Percentiles rank a stretch among this genome's conserved stretches.
These are phyloP conservation scores for Metschnikowia lunata DNA, from an alignment of 805 yeast species.

Conservation along the genomic window DNA sequence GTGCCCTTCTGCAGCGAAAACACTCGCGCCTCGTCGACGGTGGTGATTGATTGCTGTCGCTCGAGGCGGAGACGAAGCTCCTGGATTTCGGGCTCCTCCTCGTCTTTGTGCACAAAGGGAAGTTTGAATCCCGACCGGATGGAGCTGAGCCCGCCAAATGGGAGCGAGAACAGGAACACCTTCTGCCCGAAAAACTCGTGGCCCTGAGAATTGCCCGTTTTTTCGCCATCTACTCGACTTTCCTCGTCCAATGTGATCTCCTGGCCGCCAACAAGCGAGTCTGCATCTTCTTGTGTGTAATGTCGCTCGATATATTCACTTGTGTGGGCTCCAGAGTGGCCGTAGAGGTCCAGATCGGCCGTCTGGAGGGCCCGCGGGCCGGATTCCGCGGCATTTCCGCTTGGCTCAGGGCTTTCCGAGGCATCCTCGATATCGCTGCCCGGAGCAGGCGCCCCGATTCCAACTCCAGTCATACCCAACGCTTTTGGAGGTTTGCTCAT, in stretches of 20 bases:
- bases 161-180: slow-evolving; percentile 55
- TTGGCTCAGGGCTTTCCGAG: neutral
- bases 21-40: slow-evolving; percentile 58
- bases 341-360: slow-evolving; percentile 1
- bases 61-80: slow-evolving; percentile 40
- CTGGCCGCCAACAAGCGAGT: slow-evolving; percentile 49
- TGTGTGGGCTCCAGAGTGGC: neutral
- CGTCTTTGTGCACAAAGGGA: slow-evolving; percentile 19
- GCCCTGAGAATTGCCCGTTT: neutral
- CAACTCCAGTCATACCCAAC: neutral
- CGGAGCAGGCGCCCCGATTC: slow-evolving; percentile 2
- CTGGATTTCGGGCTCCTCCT: slow-evolving; percentile 15
- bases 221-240: neutral
- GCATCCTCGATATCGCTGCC: neutral
- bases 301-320: slow-evolving; percentile 8
- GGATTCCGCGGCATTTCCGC: neutral
- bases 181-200: slow-evolving; percentile 23
- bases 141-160: slow-evolving; percentile 46
- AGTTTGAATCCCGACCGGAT: slow-evolving; percentile 21
- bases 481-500: too few species aligned
- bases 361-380: neutral
- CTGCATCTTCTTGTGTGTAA: slow-evolving; percentile 31
- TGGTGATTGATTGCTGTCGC: slow-evolving; percentile 54
- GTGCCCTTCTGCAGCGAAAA: slow-evolving; percentile 53
- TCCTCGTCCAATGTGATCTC: slow-evolving; percentile 17